Evolutionary conservation across 2,329 filamentous ascomycete genomes (phyloP), one percentile per base, ranked within the genome.

Genomic region (Cryphonectria nitschkei): DNA sequence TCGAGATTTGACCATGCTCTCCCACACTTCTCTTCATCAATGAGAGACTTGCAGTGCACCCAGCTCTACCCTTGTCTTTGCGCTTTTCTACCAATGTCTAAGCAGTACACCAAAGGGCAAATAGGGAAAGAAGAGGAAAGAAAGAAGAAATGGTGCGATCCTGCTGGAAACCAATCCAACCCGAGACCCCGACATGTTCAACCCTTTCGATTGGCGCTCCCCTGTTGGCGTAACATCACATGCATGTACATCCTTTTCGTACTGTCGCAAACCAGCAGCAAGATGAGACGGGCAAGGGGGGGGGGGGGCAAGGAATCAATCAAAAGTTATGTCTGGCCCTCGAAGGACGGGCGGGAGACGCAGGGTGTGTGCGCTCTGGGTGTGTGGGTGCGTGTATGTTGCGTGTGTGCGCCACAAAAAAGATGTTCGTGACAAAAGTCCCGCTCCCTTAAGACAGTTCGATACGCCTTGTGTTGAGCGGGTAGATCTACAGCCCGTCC

Each of bases 151-250:
- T 2, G 22, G 19, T 50, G 46, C 54, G 29, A 58, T 58, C 29
- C 54, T 34, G 11, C 54, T 34, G 14, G 54, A 19, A 32, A 39
- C 37, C 14, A 2, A 58, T 11, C 46, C 54, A 13, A 13, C 29
- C 26, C 26, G 54, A 58, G 54, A 58, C 13, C 16, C 58, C 32
- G 16, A 39, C 7, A 50, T 50, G 22, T 61, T 22, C n/a, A 61
- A 39, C 32, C 58, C 58, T 39, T 61, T 19, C 34, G 9, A 61
- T 39, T 39, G 58, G 34, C 58, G 19, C 58, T 39, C 29, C 16
- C 16, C 29, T 22, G 7, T 39, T 61, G 32, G 58, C 19, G 58
- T 61, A 61, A 61, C 58, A 61, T 61, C 58, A 61, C 58, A 34
- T 61, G 58, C 16, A 61, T 26, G 58, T 39, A 39, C 58, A 37